Conservation (phyloP, 2,329 filamentous ascomycete species). For the Ustulina deusta region DNA sequence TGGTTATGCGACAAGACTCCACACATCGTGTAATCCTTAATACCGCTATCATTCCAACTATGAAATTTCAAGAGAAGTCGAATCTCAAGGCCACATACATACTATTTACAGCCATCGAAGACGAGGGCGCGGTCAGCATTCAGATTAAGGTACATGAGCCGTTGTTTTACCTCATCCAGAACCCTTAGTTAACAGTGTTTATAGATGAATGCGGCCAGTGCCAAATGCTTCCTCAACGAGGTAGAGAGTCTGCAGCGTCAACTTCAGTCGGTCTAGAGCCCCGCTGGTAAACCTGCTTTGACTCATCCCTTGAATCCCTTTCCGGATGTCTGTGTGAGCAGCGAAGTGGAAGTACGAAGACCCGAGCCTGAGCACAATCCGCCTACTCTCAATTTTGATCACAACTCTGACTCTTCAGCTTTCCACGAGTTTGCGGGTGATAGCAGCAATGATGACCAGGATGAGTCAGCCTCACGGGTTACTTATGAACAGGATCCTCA, state of each 20-base stretch:
- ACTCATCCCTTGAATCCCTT: conserved; percentile 3
- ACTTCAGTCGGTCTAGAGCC: conserved; percentile 55
- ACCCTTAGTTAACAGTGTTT: conserved; percentile 7
- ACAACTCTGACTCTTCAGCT: conserved; percentile 3
- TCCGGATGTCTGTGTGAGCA: background rate
- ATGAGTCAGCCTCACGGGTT: background rate
- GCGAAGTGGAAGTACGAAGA: background rate
- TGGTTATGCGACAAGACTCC: conserved; percentile 92
- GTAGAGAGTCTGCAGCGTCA: conserved; percentile 64
- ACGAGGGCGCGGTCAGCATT: conserved; percentile 66
- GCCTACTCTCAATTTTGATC: conserved; percentile 1
- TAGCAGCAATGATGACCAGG: background rate
- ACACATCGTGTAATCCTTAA: conserved; percentile 90
- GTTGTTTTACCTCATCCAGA: background rate
- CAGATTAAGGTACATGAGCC: conserved; percentile 67
- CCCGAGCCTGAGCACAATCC: background rate
- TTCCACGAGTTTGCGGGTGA: conserved; percentile 6
- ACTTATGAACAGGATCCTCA: background rate
- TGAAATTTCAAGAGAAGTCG: conserved; percentile 83
- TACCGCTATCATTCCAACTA: conserved; percentile 80
- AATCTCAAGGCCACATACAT: conserved; percentile 78
- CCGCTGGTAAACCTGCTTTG: conserved; percentile 36
- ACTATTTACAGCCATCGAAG: conserved; percentile 73
- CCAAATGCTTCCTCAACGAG: conserved; percentile 64
- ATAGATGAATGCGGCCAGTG: conserved; percentile 66